phyloP scores from a whole-genome alignment of 352 stramenopile species.

The Phytophthora pisi region DNA sequence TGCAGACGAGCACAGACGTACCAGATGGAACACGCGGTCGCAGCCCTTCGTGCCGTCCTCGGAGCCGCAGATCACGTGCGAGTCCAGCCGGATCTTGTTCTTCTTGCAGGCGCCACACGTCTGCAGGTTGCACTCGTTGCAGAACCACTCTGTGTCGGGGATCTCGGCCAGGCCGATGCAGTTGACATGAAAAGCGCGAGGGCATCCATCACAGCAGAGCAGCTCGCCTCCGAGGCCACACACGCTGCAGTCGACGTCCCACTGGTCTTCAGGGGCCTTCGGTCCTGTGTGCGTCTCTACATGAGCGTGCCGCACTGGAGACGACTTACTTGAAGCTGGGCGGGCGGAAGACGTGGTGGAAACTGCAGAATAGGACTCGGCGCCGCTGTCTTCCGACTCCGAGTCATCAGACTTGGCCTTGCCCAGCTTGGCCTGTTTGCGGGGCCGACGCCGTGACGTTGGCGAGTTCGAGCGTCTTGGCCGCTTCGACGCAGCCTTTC shows the following conservation, averaged over 20 bases:
- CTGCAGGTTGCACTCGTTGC: conserved; percentile 85
- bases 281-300: conserved; percentile 31
- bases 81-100: conserved; percentile 89
- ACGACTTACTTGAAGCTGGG: conserved; percentile 25
- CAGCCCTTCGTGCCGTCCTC: conserved; percentile 88
- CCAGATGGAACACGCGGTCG: conserved; percentile 89
- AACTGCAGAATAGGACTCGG: conserved; percentile 26
- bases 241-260: conserved; percentile 89
- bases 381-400: conserved; percentile 31
- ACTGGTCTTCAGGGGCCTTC: conserved; percentile 72
- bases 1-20: conserved; percentile 28
- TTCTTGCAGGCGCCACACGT: conserved; percentile 84
- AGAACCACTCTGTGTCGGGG: conserved; percentile 89
- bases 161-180: conserved; percentile 78
- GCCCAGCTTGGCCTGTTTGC: conserved; percentile 33
- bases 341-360: conserved; percentile 29
- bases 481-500: conserved; percentile 25
- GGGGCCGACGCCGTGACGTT: conserved; percentile 16
- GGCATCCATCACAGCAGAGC: conserved; percentile 92
- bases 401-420: conserved; percentile 29
- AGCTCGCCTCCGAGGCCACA: conserved; percentile 87
- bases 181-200: conserved; percentile 90
- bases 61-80: conserved; percentile 89
- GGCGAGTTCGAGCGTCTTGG: conserved; percentile 31
- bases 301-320: conserved; percentile 26